Evolutionary conservation across 495 filamentous ascomycete species (phyloP).

Genomic region (Platismatia glauca): DNA sequence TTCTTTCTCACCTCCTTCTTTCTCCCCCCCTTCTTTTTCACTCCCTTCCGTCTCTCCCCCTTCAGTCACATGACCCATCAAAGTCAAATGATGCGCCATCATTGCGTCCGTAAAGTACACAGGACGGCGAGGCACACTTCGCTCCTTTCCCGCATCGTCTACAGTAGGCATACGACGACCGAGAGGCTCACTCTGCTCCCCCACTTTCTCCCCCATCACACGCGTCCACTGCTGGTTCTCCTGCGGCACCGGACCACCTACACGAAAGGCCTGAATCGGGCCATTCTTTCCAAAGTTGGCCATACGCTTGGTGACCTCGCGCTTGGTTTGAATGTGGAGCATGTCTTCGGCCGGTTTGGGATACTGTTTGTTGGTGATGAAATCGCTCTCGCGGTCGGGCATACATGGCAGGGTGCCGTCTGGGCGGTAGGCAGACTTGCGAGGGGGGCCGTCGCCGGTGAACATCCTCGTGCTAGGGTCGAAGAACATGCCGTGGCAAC

Average conservation of each 20-base stretch:
- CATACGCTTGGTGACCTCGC: neutral
- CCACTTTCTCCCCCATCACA: neutral
- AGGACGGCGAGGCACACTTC: neutral
- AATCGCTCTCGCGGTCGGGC: neutral
- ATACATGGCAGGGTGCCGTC: constrained; percentile 1
- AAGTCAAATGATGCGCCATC: neutral
- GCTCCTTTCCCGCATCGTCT: neutral
- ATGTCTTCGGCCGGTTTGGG: neutral
- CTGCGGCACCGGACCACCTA: neutral
- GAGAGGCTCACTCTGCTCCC: neutral
- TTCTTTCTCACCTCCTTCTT: too few species aligned
- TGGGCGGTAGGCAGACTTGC: constrained; percentile 3
- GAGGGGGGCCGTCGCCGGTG: constrained; percentile 14
- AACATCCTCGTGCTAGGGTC: constrained; percentile 11
- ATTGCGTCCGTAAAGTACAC: neutral
- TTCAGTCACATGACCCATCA: too few species aligned
- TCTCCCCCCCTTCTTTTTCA: neutral
- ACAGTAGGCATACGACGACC: neutral
- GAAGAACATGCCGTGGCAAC: constrained; percentile 9
- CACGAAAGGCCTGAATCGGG: neutral
- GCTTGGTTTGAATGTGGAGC: neutral
- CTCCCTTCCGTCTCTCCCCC: neutral
- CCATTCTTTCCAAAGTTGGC: neutral
- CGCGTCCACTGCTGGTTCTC: neutral
- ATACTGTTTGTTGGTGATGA: neutral